Conservation (phyloP, 257 asterid genomes). For the Capsicum chinense region DNA sequence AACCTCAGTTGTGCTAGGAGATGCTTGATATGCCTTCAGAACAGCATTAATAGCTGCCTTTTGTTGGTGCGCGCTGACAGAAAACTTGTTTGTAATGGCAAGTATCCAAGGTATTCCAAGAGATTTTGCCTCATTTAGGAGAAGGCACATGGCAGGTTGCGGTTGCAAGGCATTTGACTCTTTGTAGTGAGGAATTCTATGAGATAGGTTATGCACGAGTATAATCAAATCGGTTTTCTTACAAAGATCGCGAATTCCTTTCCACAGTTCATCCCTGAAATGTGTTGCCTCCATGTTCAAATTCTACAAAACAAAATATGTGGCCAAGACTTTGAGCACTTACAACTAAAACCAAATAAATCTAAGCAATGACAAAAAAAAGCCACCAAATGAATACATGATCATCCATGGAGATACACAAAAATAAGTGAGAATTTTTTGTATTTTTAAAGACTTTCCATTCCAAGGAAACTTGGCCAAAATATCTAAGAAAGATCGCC, state of each 20-base stretch:
- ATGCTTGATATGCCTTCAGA: conserved; percentile 81
- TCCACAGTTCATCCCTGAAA: conserved; percentile 96
- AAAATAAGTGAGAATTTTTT: not conserved
- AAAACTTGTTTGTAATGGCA: conserved; percentile 89
- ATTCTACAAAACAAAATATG: conserved; percentile 57
- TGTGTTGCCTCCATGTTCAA: conserved; percentile 75
- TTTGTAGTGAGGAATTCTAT: conserved; percentile 76
- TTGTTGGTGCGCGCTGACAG: conserved; percentile 97
- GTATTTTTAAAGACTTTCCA: not conserved
- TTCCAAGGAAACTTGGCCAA: not conserved
- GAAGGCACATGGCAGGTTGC: conserved; percentile 74
- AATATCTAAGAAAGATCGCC: not conserved
- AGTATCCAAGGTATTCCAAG: conserved; percentile 96
- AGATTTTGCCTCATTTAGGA: conserved; percentile 89
- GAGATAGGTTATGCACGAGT: conserved; percentile 96
- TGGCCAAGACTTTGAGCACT: conserved; percentile 9
- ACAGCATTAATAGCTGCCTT: conserved; percentile 72
- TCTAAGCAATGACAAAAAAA: conserved; percentile 22
- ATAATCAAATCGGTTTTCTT: conserved; percentile 86
- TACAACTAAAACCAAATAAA: conserved; percentile 11
- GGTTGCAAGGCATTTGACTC: conserved; percentile 56
- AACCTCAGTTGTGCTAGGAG: conserved; percentile 72
- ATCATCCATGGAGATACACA: not conserved
- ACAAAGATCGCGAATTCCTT: conserved; percentile 89
- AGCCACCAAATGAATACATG: conserved; percentile 14